Conservation (phyloP, 495 filamentous ascomycete species). For the Penicillium odoratum region DNA sequence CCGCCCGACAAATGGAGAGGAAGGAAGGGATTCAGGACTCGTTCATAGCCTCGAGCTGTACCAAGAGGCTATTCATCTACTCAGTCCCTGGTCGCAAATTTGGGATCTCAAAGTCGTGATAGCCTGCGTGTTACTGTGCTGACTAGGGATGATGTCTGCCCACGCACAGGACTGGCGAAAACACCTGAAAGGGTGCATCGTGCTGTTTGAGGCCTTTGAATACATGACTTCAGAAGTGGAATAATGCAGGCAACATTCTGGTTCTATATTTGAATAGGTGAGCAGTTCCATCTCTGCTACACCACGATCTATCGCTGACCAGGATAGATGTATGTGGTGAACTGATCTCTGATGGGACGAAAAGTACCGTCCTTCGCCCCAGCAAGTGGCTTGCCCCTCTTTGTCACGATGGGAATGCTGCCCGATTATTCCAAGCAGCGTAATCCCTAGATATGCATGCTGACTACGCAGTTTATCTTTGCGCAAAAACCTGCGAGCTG, state of each 20-base stretch:
- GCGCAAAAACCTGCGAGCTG: slow-evolving; percentile 42
- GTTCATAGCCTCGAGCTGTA: slow-evolving; percentile 45
- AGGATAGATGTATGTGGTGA: slow-evolving; percentile 46
- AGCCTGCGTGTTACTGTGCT: slow-evolving; percentile 43
- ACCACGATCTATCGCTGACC: not conserved
- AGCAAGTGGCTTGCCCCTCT: slow-evolving; percentile 42
- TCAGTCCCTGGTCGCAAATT: slow-evolving; percentile 36
- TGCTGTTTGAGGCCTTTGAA: slow-evolving; percentile 44
- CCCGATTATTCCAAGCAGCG: slow-evolving; percentile 28
- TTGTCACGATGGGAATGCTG: slow-evolving; percentile 31
- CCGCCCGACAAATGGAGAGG: slow-evolving; percentile 43
- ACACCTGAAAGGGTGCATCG: slow-evolving; percentile 50
- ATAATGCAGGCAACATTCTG: slow-evolving; percentile 48
- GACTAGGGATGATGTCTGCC: slow-evolving; percentile 52
- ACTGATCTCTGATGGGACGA: slow-evolving; percentile 46
- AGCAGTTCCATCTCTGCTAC: not conserved
- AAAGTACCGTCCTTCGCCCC: slow-evolving; percentile 41
- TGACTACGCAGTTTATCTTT: slow-evolving; percentile 50
- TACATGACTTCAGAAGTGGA: slow-evolving; percentile 43
- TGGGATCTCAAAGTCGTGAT: slow-evolving; percentile 43
- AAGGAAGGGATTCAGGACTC: slow-evolving; percentile 37
- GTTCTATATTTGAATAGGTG: slow-evolving; percentile 52
- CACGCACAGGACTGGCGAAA: slow-evolving; percentile 46
- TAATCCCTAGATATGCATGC: slow-evolving; percentile 41
- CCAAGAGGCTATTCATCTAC: slow-evolving; percentile 45